Base-by-base conservation (phyloP, 2,329 filamentous ascomycete genomes). In the Fusarium graminum region DNA sequence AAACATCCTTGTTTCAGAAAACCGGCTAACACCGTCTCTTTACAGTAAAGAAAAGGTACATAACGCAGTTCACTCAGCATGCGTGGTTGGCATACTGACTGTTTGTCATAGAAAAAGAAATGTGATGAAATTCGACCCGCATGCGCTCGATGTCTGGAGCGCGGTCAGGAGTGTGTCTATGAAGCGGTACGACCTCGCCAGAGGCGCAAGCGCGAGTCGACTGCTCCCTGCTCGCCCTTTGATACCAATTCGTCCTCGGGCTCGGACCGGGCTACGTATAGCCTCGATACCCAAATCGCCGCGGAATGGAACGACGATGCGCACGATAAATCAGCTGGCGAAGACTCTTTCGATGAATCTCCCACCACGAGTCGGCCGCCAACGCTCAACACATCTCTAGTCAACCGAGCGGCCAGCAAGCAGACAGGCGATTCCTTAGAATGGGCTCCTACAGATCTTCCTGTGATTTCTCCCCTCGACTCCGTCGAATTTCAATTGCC, bases 91-190 rank as follows among this genome's bases (percentile, higher is more conserved):
- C 25, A 39, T 32, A 49, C 44, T 68, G 58, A 65, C 58, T 54
- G 28, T 40, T 36, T 17, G 10, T 19, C 17, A 63, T 60, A 86
- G 84, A 86, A 87, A 74, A 87, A 87, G 73, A 86, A 86, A 75
- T 86, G 84, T 68, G 82, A 86, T 69, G 84, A 86, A 72, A 76
- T 74, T 32, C 81, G 83, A 9, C 84, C 84, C 4, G 76, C 78
- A 43, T 86, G 84, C 68, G 77, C 80, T 22, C 82, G 84, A 39
- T 86, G 84, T 72, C 68, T 75, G 40, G 84, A 86, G 72, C 79
- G 81, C 39, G 77, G 78, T 47, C 76, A 82, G 43, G 78, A 81
- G 22, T 86, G 84, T 68, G 74, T 77, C 4, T 87, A 87, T 63
- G 84, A 85, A 57, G 76, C 80, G 38, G 79, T 85, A 19, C 76